Percentiles rank a stretch among this genome's conserved stretches.
phyloP scores from a whole-genome alignment of 1,284 basidiomycete genomes.

The Tilletia indica region DNA sequence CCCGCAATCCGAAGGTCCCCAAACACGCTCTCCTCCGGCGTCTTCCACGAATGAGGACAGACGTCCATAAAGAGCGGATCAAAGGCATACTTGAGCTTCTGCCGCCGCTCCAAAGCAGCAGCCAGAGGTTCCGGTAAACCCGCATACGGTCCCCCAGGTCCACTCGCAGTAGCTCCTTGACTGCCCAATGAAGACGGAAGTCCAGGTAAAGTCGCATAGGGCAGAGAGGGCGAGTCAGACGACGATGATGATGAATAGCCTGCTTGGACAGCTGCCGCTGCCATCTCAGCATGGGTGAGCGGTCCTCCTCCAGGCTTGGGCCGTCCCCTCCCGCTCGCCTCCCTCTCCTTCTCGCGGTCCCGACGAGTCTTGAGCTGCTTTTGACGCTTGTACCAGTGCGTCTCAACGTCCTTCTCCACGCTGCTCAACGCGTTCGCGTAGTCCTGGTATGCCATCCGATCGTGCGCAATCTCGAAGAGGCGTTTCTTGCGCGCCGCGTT shows the following conservation, averaged over 20 bases:
- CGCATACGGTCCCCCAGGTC: neutral
- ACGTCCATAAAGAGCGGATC: conserved; percentile 38
- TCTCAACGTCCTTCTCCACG: conserved; percentile 53
- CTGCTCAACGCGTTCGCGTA: conserved; percentile 45
- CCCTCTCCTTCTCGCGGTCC: conserved; percentile 48
- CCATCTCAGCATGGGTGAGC: conserved; percentile 12
- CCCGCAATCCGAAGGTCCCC: conserved; percentile 14
- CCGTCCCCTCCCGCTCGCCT: conserved; percentile 2
- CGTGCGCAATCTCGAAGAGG: conserved; percentile 74
- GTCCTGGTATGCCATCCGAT: conserved; percentile 77
- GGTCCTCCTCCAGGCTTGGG: neutral
- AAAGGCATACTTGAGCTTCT: conserved; percentile 43
- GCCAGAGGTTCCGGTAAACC: conserved; percentile 40
- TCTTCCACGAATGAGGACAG: conserved; percentile 19
- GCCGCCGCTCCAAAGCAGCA: conserved; percentile 41
- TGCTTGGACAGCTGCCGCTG: conserved; percentile 1
- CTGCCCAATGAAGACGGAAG: neutral
- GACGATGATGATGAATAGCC: conserved; percentile 15
- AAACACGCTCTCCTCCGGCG: conserved; percentile 25
- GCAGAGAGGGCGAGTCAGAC: conserved; percentile 1
- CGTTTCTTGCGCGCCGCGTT: conserved; percentile 80
- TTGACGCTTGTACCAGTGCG: conserved; percentile 49
- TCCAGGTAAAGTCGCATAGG: neutral
- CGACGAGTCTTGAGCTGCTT: conserved; percentile 49
- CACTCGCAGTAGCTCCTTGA: neutral